Percentiles rank a stretch among this genome's conserved stretches.
Evolutionary conservation across 345 rosid species (phyloP).

Genomic region (Luvunga scandens): DNA sequence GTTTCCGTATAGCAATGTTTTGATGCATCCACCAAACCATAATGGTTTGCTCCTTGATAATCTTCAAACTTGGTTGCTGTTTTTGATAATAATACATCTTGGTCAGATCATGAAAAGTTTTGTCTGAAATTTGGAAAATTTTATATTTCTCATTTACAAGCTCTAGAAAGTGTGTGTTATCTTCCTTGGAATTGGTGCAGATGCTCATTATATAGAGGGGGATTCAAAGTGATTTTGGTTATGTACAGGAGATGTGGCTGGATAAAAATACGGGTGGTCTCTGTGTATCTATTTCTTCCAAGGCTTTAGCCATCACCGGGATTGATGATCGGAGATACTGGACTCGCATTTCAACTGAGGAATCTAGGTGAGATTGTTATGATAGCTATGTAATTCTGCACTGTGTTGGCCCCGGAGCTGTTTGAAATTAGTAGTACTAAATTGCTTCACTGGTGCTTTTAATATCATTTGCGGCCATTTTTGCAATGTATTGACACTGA

Average conservation of each 20-base stretch:
- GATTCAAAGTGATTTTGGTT: constrained; percentile 11
- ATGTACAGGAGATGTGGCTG: constrained; percentile 56
- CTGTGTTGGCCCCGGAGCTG: neutral
- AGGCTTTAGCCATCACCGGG: constrained; percentile 61
- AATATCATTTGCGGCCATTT: no score
- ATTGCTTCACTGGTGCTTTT: no score
- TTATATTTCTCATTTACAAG: neutral
- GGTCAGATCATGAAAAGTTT: neutral
- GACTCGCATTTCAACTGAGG: constrained; percentile 52
- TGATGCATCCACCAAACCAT: no score
- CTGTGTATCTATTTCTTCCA: constrained; percentile 59
- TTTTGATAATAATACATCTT: neutral
- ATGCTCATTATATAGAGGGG: neutral
- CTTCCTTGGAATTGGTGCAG: neutral
- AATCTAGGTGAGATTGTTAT: constrained; percentile 49
- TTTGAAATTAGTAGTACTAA: neutral
- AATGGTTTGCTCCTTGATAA: neutral
- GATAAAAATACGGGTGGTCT: constrained; percentile 56
- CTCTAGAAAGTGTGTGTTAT: neutral
- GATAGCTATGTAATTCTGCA: neutral
- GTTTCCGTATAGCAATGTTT: neutral
- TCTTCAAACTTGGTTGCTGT: neutral
- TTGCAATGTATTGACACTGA: constrained; percentile 23
- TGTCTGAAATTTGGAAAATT: neutral
- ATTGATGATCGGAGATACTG: constrained; percentile 80